Evolutionary conservation across 768 basidiomycete genomes (phyloP), one percentile per base, ranked within the genome.

Genomic region (Mycena vitilis): DNA sequence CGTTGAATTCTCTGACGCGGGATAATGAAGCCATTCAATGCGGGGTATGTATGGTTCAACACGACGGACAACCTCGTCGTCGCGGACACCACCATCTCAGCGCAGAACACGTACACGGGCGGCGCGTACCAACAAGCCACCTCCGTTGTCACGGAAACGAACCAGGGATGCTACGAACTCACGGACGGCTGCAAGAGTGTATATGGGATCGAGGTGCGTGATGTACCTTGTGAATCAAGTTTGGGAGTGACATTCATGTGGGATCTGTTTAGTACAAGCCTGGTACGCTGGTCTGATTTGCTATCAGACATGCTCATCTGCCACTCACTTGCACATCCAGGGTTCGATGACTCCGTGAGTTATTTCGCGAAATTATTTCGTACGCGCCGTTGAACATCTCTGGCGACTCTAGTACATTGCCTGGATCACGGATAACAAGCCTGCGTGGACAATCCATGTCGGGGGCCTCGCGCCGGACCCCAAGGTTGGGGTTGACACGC

Each of bases 81-180:
- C 59, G 66, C 79, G 10, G 82, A 95, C 75, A 73, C 82, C 1
- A 78, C 78, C 12, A 75, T 79, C 18, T 89, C 90, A 0, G 61
- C 71, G 30, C 76, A 89, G 53, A 95, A 95, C 74, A 70, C 86
- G 9, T 95, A 92, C 74, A 83, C 78, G 22, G 96, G 95, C 45
- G 92, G 91, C 57, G 86, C 84, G 12, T 92, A 86, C 74, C 96
- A 97, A 76, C 93, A 96, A 73, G 91, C 94, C 4, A 91, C 90
- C 0, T 95, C 52, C 6, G 66, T 67, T 34, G 66, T 67, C 23
- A 84, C 87, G 0, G 73, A 77, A 8, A 90, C 88, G 5, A 78
- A 90, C 73, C 84, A 84, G 71, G 54, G 75, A 36, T 90, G 89
- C 76, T 92, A 92, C 76, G 83, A 85, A 60, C 79, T 70, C 40